Evolutionary conservation across 345 rosid genomes (phyloP).

Genomic region (Boechera retrofracta): DNA sequence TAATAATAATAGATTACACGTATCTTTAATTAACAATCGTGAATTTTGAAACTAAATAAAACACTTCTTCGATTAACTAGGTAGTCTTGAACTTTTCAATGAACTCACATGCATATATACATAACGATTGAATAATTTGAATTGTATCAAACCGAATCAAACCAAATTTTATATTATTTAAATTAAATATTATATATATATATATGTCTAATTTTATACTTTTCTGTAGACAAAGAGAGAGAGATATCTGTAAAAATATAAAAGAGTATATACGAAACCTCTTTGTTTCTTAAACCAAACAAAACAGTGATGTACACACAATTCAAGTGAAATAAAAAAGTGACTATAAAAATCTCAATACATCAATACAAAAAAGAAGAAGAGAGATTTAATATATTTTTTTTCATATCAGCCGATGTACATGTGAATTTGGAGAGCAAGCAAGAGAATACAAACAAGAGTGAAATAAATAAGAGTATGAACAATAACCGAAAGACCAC

Average conservation of each 20-base stretch:
- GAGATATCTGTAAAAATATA: neutral
- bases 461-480: slow-evolving; percentile 79
- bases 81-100: neutral
- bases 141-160: neutral
- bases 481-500: slow-evolving; percentile 81
- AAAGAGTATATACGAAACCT: neutral
- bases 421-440: slow-evolving; percentile 83
- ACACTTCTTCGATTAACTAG: neutral
- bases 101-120: neutral
- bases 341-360: neutral
- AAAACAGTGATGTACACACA: slow-evolving; percentile 16
- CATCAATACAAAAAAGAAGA: neutral
- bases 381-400: neutral
- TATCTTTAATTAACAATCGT: too few relatives aligned
- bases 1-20: too few relatives aligned
- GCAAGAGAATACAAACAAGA: slow-evolving; percentile 82
- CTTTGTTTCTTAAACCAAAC: slow-evolving; percentile 25
- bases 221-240: neutral
- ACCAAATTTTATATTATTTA: neutral
- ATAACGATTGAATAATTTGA: neutral
- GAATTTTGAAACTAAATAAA: neutral
- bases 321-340: neutral
- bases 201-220: neutral
- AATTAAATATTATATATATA: neutral
- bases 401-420: slow-evolving; percentile 51